These are phyloP conservation scores for Fusarium sp. DNA, from an alignment of 2,329 filamentous ascomycete species.

Conservation along the genomic window DNA sequence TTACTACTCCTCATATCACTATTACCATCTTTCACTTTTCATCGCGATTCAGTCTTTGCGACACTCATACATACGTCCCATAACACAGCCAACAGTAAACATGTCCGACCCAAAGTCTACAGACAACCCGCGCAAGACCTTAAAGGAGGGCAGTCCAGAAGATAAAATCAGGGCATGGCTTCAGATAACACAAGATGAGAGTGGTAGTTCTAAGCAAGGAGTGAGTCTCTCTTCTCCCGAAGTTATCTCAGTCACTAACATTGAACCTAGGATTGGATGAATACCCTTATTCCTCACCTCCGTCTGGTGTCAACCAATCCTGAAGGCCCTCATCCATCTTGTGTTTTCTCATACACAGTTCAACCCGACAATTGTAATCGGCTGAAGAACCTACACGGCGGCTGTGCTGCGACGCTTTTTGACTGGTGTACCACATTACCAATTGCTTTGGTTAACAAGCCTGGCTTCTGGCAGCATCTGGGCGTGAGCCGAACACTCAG, in stretches of 20 bases:
- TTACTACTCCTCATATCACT: background rate
- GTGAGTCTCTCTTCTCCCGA: conserved; percentile 40
- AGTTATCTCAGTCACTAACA: background rate
- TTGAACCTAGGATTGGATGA: conserved; percentile 59
- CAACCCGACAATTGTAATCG: conserved; percentile 66
- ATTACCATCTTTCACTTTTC: background rate
- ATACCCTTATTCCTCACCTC: conserved; percentile 57
- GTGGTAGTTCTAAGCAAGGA: conserved; percentile 49
- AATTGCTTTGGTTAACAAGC: conserved; percentile 66
- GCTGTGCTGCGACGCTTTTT: conserved; percentile 74
- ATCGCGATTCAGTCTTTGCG: background rate
- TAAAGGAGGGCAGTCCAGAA: conserved; percentile 51
- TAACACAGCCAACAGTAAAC: background rate
- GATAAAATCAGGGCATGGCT: conserved; percentile 53
- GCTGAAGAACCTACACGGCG: conserved; percentile 69
- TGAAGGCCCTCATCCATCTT: conserved; percentile 54
- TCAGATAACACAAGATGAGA: conserved; percentile 44
- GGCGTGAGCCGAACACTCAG: conserved; percentile 76
- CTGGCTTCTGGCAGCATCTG: conserved; percentile 71
- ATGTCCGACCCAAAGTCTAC: conserved; percentile 23
- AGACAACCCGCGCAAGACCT: conserved; percentile 13
- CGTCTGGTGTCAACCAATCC: conserved; percentile 53
- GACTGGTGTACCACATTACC: conserved; percentile 74
- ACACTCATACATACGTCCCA: background rate
- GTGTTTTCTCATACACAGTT: conserved; percentile 63